Conservation (phyloP, 768 basidiomycete genomes). For the Lentinula raphanica region DNA sequence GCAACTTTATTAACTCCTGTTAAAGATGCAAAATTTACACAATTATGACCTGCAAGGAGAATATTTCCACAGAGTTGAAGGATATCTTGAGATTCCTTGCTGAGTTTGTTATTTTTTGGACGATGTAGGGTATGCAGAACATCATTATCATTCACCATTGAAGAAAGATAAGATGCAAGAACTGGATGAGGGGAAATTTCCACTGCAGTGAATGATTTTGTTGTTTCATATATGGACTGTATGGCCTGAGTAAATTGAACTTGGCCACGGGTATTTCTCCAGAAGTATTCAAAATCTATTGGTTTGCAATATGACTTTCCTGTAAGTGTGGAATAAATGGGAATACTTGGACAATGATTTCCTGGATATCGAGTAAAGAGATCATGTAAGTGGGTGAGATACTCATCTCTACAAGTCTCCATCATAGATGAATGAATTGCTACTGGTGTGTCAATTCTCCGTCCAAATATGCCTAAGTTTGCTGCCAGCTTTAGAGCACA, state of each 20-base stretch:
- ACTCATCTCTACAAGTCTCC: constrained; percentile 29
- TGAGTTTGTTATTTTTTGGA: constrained; percentile 14
- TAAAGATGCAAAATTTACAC: constrained; percentile 26
- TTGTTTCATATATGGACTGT: constrained; percentile 15
- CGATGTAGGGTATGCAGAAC: constrained; percentile 19
- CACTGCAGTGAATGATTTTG: constrained; percentile 18
- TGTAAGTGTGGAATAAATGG: constrained; percentile 33
- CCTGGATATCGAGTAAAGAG: constrained; percentile 30
- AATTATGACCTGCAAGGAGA: constrained; percentile 22
- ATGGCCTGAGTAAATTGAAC: constrained; percentile 33
- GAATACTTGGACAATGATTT: constrained; percentile 18
- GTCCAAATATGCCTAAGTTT: constrained; percentile 25
- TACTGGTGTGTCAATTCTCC: constrained; percentile 29
- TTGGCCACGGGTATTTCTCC: constrained; percentile 31
- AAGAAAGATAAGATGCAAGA: constrained; percentile 29
- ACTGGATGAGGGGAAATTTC: constrained; percentile 37
- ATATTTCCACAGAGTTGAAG: constrained; percentile 25
- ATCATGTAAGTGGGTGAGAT: constrained; percentile 20
- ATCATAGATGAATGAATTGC: constrained; percentile 36
- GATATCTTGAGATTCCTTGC: constrained; percentile 21
- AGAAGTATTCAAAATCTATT: constrained; percentile 35
- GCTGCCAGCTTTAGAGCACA: too few species aligned
- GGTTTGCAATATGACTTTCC: constrained; percentile 20
- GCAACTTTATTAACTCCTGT: too few species aligned
- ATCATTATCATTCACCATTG: constrained; percentile 19